Evolutionary conservation across 2,329 filamentous ascomycete genomes (phyloP).

Genomic region (Penicillium polonicum): DNA sequence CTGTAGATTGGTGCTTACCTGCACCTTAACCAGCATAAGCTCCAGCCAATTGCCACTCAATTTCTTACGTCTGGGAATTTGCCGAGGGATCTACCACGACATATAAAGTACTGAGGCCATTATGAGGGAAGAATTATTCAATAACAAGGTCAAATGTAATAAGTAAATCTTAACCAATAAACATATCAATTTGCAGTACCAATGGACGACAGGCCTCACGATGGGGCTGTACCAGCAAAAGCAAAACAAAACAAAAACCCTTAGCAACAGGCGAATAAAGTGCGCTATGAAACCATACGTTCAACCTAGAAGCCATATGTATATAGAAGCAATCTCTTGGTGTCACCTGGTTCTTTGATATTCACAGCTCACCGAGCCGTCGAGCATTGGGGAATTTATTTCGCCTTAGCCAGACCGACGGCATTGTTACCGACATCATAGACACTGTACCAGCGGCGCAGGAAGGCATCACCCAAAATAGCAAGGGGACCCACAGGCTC

Average conservation of each 20-base stretch:
- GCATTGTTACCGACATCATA: conserved; percentile 89
- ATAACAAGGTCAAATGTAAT: conserved; percentile 13
- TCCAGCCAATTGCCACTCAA: background rate
- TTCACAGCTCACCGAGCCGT: conserved; percentile 11
- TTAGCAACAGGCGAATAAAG: conserved; percentile 13
- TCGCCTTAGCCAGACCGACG: conserved; percentile 85
- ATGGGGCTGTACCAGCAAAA: conserved; percentile 6
- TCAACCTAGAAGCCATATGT: conserved; percentile 14
- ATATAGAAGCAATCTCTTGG: conserved; percentile 20
- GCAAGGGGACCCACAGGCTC: conserved; percentile 86
- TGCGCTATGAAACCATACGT: conserved; percentile 12
- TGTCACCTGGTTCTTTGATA: conserved; percentile 11
- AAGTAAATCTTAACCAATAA: conserved; percentile 15
- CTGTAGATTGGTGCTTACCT: background rate
- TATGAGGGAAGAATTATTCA: conserved; percentile 6
- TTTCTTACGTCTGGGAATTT: background rate
- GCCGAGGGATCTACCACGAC: background rate
- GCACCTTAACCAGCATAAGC: conserved; percentile 1
- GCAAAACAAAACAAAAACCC: conserved; percentile 12
- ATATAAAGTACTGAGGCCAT: background rate
- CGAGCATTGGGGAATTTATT: conserved; percentile 49
- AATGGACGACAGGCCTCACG: conserved; percentile 7
- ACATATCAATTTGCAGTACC: conserved; percentile 15
- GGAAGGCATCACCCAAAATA: conserved; percentile 74
- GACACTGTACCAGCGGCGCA: conserved; percentile 72